phyloP scores from a whole-genome alignment of 75 land plant species.

The Picea sitchensis region DNA sequence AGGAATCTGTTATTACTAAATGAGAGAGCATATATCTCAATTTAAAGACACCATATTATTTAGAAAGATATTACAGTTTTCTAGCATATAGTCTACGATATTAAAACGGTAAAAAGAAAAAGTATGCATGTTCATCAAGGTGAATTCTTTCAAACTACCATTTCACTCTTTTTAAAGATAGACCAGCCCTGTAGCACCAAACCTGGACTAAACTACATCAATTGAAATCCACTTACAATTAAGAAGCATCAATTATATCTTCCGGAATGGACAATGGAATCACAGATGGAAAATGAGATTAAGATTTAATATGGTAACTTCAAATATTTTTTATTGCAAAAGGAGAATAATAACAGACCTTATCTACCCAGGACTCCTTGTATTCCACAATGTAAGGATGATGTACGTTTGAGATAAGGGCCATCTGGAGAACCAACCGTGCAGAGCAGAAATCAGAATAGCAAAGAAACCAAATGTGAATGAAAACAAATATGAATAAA shows the following conservation, averaged over 20 bases:
- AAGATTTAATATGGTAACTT: neutral
- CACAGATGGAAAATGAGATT: neutral
- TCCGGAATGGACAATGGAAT: neutral
- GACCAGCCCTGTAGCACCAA: neutral
- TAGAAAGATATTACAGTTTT: neutral
- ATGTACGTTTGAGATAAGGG: conserved; percentile 72
- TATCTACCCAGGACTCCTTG: conserved; percentile 99
- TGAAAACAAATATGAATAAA: neutral
- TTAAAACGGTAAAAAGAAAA: too few relatives aligned
- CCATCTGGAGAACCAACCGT: conserved; percentile 63
- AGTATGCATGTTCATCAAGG: neutral
- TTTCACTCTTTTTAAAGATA: too few relatives aligned
- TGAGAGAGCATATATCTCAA: too few relatives aligned
- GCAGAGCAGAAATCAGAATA: neutral
- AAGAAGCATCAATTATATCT: neutral
- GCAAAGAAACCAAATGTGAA: conserved; percentile 4
- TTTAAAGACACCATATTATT: neutral
- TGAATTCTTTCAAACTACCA: neutral
- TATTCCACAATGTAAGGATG: conserved; percentile 96
- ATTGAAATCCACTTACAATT: neutral
- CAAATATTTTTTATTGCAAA: too few relatives aligned
- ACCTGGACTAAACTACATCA: neutral
- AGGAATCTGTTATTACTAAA: neutral
- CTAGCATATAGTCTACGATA: too few relatives aligned
- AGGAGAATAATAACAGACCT: conserved; percentile 37